A percentile compares a stretch with the other conserved stretches of the same genome.
phyloP scores from a whole-genome alignment of 2,329 filamentous ascomycete species.

The Alternaria viburni region DNA sequence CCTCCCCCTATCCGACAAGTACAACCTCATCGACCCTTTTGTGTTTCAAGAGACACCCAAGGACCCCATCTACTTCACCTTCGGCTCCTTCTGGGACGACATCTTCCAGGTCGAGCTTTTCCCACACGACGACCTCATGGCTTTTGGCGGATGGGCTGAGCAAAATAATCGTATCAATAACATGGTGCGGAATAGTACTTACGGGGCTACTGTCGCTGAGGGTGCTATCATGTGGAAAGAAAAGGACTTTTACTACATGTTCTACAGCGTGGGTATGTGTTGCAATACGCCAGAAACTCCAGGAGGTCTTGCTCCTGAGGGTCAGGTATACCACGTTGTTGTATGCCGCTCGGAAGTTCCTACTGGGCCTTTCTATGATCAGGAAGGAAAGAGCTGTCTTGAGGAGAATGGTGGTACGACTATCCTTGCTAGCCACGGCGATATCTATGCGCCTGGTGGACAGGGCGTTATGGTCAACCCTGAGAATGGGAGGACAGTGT shows the following conservation, averaged over 20 bases:
- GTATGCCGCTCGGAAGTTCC: constrained; percentile 63
- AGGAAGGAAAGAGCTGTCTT: constrained; percentile 47
- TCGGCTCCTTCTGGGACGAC: constrained; percentile 71
- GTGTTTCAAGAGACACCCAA: constrained; percentile 46
- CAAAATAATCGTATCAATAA: constrained; percentile 13
- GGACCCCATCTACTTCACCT: constrained; percentile 58
- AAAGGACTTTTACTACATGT: constrained; percentile 63
- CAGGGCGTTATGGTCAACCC: constrained; percentile 34
- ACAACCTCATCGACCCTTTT: constrained; percentile 59
- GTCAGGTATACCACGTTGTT: constrained; percentile 67
- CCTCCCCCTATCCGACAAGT: constrained; percentile 42
- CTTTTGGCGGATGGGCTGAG: constrained; percentile 11
- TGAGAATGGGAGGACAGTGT: constrained; percentile 20
- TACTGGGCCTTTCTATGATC: constrained; percentile 57
- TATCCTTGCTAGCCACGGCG: constrained; percentile 63
- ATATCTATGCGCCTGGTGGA: constrained; percentile 45
- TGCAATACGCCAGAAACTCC: constrained; percentile 57
- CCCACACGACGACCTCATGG: constrained; percentile 7
- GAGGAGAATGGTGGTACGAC: constrained; percentile 63
- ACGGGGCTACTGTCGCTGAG: constrained; percentile 50
- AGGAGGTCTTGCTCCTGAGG: constrained; percentile 54
- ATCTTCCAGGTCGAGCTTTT: constrained; percentile 65
- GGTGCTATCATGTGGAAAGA: constrained; percentile 61
- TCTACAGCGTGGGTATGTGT: constrained; percentile 66
- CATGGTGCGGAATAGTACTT: constrained; percentile 27